These are phyloP conservation scores for Monilinia vaccinii-corymbosi DNA, from an alignment of 2,329 filamentous ascomycete genomes.

Conservation along the genomic window DNA sequence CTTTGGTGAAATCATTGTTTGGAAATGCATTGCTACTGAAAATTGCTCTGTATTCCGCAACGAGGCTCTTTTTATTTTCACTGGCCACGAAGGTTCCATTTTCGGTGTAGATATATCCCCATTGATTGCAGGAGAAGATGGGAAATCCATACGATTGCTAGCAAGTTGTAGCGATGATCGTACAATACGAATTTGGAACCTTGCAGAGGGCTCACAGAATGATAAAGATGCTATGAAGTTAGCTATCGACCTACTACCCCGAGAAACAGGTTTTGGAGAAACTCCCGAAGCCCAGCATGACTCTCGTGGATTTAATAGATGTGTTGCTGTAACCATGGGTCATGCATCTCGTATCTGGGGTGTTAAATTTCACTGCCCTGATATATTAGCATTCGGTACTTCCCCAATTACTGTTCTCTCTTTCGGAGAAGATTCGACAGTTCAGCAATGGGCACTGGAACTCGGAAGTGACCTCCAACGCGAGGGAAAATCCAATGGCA, in stretches of 20 bases:
- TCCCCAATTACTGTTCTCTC: constrained; percentile 52
- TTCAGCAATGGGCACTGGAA: constrained; percentile 53
- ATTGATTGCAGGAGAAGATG: constrained; percentile 34
- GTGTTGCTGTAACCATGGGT: constrained; percentile 68
- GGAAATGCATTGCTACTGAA: constrained; percentile 54
- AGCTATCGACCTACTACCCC: constrained; percentile 13
- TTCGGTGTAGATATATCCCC: constrained; percentile 80
- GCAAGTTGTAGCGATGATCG: constrained; percentile 93
- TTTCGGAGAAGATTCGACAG: constrained; percentile 76
- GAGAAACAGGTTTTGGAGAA: constrained; percentile 56
- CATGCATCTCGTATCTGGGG: constrained; percentile 88
- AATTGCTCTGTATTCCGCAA: constrained; percentile 19
- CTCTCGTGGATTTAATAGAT: constrained; percentile 34
- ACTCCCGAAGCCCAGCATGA: constrained; percentile 26
- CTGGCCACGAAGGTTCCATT: constrained; percentile 81
- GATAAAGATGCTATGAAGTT: background rate
- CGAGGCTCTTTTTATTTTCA: constrained; percentile 45
- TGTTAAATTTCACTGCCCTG: constrained; percentile 51
- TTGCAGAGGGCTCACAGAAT: constrained; percentile 31
- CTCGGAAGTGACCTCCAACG: background rate
- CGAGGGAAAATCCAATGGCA: background rate
- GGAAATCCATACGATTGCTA: constrained; percentile 49
- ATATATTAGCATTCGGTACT: constrained; percentile 5
- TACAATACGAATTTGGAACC: constrained; percentile 81
- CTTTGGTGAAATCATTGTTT: constrained; percentile 88